These are phyloP conservation scores for Coprinopsis marcescibilis DNA, from an alignment of 768 basidiomycete species.

Conservation along the genomic window DNA sequence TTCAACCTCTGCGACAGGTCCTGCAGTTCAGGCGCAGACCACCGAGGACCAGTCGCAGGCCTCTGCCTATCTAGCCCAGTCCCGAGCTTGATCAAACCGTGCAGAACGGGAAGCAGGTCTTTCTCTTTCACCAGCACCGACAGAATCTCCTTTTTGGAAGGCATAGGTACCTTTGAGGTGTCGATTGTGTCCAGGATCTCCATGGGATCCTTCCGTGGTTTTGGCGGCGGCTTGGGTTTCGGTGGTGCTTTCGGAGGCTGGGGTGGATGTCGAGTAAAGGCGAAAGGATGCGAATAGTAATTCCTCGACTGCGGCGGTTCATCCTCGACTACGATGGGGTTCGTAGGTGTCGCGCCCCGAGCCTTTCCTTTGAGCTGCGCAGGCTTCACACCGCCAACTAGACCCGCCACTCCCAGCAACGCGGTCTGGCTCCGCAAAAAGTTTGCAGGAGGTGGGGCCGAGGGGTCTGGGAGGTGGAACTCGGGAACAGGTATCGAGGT, in stretches of 20 bases:
- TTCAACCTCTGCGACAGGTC: background rate
- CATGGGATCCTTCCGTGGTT: background rate
- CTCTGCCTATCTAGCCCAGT: conserved; percentile 26
- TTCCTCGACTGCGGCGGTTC: conserved; percentile 30
- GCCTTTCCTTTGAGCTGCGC: conserved; percentile 40
- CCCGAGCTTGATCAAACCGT: conserved; percentile 55
- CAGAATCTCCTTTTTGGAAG: conserved; percentile 55
- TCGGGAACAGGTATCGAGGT: conserved; percentile 40
- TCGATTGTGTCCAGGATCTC: conserved; percentile 26
- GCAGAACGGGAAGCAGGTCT: conserved; percentile 61
- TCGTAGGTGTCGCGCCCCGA: conserved; percentile 46
- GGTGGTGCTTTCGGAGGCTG: conserved; percentile 9
- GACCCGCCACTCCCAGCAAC: conserved; percentile 65
- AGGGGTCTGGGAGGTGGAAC: conserved; percentile 57
- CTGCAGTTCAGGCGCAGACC: conserved; percentile 2
- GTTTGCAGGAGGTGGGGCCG: conserved; percentile 55
- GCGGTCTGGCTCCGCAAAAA: conserved; percentile 71
- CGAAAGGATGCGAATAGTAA: too few relatives aligned
- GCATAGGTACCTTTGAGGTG: conserved; percentile 37
- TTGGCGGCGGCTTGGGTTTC: conserved; percentile 11
- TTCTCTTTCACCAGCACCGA: conserved; percentile 54
- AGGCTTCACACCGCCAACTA: conserved; percentile 62
- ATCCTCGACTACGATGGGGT: conserved; percentile 73
- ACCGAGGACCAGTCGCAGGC: conserved; percentile 11
- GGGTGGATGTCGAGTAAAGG: too few relatives aligned